Percentiles rank a stretch among this genome's conserved stretches.
phyloP scores from a whole-genome alignment of 1,284 basidiomycete species.

The Fomitopsis pinicola region DNA sequence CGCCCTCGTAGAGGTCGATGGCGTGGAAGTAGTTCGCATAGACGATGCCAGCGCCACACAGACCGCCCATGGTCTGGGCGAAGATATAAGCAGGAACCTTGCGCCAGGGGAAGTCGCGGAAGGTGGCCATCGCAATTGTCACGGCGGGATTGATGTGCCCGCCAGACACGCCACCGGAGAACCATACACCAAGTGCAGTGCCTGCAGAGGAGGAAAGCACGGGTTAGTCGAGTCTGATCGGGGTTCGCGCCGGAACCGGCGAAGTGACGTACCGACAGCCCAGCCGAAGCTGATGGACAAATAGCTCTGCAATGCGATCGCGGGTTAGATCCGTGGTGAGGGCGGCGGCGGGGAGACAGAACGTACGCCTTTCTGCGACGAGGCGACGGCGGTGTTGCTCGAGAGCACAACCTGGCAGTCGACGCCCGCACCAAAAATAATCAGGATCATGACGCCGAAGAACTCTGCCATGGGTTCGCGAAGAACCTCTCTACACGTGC shows the following conservation, averaged over 20 bases:
- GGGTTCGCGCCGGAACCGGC: slow-evolving; percentile 2
- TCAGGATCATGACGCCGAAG: slow-evolving; percentile 60
- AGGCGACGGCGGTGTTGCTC: slow-evolving; percentile 42
- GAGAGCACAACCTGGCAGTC: slow-evolving; percentile 63
- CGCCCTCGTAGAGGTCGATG: slow-evolving; percentile 69
- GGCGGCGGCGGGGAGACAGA: slow-evolving; percentile 11
- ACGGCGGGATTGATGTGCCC: slow-evolving; percentile 81
- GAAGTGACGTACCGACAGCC: slow-evolving; percentile 46
- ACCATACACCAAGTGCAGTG: slow-evolving; percentile 63
- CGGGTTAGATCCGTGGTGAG: background rate
- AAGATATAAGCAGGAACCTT: slow-evolving; percentile 73
- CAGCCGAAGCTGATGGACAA: slow-evolving; percentile 62
- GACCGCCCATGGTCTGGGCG: slow-evolving; percentile 68
- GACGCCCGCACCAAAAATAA: slow-evolving; percentile 63
- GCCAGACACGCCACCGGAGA: slow-evolving; percentile 62
- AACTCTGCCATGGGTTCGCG: slow-evolving; percentile 69
- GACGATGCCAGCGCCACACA: slow-evolving; percentile 62
- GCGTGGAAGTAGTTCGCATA: slow-evolving; percentile 79
- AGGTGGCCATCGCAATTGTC: slow-evolving; percentile 64
- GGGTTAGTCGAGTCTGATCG: background rate
- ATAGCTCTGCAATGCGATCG: slow-evolving; percentile 38
- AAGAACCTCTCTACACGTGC: slow-evolving; percentile 35
- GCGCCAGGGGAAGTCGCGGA: slow-evolving; percentile 73
- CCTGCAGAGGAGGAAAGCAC: slow-evolving; percentile 22
- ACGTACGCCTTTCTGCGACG: slow-evolving; percentile 59